Evolutionary conservation across 257 asterid genomes (phyloP).

Genomic region (Leonotis leonurus): DNA sequence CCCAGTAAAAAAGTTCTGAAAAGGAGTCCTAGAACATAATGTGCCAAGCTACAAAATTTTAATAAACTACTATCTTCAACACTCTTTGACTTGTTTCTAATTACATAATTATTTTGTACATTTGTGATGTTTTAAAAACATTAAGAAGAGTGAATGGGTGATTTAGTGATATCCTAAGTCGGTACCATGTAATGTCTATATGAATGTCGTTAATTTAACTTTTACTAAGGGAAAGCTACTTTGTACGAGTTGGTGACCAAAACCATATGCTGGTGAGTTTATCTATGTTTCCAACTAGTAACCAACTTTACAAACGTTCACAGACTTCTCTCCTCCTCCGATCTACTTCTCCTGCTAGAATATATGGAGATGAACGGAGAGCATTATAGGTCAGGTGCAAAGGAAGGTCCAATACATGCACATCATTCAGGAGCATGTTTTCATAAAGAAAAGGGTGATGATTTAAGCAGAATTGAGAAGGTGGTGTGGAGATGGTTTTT

Average conservation of each 20-base stretch:
- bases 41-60: too few species aligned
- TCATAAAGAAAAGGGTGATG: background rate
- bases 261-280: background rate
- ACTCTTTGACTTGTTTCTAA: background rate
- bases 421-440: background rate
- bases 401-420: background rate
- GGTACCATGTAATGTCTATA: background rate
- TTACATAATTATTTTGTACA: background rate
- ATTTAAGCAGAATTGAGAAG: background rate
- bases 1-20: slow-evolving; percentile 17
- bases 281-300: slow-evolving; percentile 4
- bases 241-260: background rate
- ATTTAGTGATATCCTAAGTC: too few species aligned
- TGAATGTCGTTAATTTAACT: too few species aligned
- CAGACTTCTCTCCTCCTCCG: too few species aligned
- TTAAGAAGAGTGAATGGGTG: too few species aligned
- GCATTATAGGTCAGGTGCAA: background rate
- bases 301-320: slow-evolving; percentile 16
- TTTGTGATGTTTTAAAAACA: background rate
- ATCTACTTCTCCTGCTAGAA: too few species aligned
- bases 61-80: background rate
- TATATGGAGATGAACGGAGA: background rate
- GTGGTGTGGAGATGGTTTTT: background rate
- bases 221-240: too few species aligned
- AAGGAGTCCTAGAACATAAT: background rate